Evolutionary conservation across 2,329 filamentous ascomycete genomes (phyloP).

Genomic region (Epichloe baconii): DNA sequence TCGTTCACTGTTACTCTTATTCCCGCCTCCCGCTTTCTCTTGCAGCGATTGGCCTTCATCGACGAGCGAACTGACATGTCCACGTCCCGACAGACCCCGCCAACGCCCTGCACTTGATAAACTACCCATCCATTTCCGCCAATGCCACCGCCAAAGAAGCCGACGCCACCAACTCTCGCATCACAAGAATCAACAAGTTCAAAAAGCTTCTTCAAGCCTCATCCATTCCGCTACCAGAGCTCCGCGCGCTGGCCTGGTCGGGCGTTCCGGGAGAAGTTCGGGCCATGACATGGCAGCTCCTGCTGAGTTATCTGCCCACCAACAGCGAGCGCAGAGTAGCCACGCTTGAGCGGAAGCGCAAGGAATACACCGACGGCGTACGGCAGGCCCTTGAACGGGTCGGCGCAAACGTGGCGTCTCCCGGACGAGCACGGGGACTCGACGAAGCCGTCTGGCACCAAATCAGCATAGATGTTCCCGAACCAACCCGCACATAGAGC

Average conservation of each 20-base stretch:
- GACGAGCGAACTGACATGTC: background rate
- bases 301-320: constrained; percentile 92
- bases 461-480: constrained; percentile 94
- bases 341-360: constrained; percentile 84
- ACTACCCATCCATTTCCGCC: constrained; percentile 61
- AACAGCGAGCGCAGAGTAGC: constrained; percentile 85
- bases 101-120: constrained; percentile 88
- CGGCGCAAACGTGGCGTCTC: constrained; percentile 28
- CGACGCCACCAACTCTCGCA: constrained; percentile 75
- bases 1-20: background rate
- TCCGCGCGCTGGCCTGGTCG: constrained; percentile 82
- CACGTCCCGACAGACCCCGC: constrained; percentile 53
- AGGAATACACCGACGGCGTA: constrained; percentile 92
- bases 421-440: constrained; percentile 49
- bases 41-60: background rate
- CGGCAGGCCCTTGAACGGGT: constrained; percentile 56
- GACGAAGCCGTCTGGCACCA: constrained; percentile 99
- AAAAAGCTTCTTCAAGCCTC: constrained; percentile 90
- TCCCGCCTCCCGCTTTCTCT: background rate
- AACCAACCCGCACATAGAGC: constrained; percentile 87
- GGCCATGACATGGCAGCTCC: constrained; percentile 96
- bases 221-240: constrained; percentile 71
- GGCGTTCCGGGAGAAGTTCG: constrained; percentile 90
- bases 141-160: constrained; percentile 71
- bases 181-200: constrained; percentile 95